phyloP scores from a whole-genome alignment of 202 grass and related monocot genomes.

The Setaria viridis region DNA sequence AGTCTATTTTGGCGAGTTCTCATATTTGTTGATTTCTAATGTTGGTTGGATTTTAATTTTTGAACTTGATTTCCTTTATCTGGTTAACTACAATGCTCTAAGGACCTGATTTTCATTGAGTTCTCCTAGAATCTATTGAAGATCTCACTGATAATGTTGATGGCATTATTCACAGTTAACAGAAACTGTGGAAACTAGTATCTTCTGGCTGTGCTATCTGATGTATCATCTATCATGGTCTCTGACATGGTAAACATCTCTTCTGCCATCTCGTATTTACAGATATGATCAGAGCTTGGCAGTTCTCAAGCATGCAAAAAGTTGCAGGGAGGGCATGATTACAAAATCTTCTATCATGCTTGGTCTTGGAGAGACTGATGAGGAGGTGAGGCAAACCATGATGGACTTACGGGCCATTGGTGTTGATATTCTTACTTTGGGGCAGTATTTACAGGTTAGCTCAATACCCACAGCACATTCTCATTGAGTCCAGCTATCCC shows the following conservation, averaged over 20 bases:
- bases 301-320: constrained; percentile 89
- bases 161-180: neutral
- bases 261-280: constrained; percentile 13
- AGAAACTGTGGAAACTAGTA: neutral
- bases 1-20: neutral
- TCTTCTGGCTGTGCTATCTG: neutral
- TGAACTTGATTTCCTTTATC: constrained; percentile 6
- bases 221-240: constrained; percentile 15
- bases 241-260: constrained; percentile 8
- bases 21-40: constrained; percentile 20
- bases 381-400: constrained; percentile 86
- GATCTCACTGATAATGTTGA: neutral
- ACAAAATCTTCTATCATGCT: constrained; percentile 96
- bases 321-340: constrained; percentile 77
- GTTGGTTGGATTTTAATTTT: neutral
- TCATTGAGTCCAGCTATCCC: neutral
- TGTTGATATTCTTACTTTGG: constrained; percentile 90
- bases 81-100: neutral
- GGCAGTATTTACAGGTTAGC: constrained; percentile 92
- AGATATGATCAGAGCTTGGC: constrained; percentile 89
- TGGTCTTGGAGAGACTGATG: constrained; percentile 88
- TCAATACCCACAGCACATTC: neutral
- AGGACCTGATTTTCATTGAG: neutral
- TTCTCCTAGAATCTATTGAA: neutral
- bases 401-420: constrained; percentile 77